Evolutionary conservation across 352 stramenopile species (phyloP), one percentile per base, ranked within the genome.

Genomic region (Phytophthora citricola): DNA sequence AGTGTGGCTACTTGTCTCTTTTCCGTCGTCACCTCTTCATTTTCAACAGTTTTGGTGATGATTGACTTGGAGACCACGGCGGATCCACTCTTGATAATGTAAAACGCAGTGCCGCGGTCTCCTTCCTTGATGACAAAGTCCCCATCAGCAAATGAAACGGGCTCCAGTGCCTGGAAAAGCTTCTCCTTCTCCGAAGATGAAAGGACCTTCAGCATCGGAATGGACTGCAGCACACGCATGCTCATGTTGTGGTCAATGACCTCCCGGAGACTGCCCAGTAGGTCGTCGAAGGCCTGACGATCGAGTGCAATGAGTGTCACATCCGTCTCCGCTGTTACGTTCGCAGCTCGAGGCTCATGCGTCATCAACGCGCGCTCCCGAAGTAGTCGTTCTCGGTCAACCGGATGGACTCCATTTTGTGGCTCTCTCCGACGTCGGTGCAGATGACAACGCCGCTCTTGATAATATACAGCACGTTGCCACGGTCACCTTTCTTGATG

Each of bases 271-370:
- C 94, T 89, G 22, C 96, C 96, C 17, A 99, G 71, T 39, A 97
- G 90, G 43, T 93, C 81, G 62, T 97, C 86, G 63, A 99, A 99
- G 10, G 97, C 93, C 58, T 98, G 90, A 32, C 92, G 86, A 66
- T 97, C 92, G 38, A 99, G 78, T 15, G 83, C 89, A 53, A 98
- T 89, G 12, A 84, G 64, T 10, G 77, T 80, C 41, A 90, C 83
- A 36, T 88, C 76, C 12, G 77, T 90, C 44, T 81, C 76, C 0
- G 92, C 91, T 6, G 89, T 92, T 58, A 98, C 90, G 38, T 97
- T 98, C 1, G 92, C 92, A 2, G 90, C 84, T 17, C 90, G 82
- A 54, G 92, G 87, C 69, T 98, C 92, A 48, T 93, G 75, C 3
- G 86, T 97, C 56, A 98, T 82, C 8, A 99, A 74, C 5, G 94